A percentile compares a stretch with the other conserved stretches of the same genome.
phyloP scores from a whole-genome alignment of 73 alveolate species.

The Paramecium primaurelia region DNA sequence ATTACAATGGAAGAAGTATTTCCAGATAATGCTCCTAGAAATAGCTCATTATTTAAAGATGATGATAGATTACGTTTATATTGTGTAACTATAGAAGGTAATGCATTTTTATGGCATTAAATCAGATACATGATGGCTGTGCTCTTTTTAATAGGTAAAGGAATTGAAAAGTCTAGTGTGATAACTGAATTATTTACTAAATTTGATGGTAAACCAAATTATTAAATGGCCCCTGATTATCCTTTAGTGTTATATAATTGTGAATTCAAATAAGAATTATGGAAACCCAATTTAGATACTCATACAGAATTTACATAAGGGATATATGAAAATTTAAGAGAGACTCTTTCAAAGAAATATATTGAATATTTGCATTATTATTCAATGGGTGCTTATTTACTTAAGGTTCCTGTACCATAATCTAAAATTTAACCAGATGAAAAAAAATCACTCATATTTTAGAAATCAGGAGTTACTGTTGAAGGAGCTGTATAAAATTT shows the following conservation, averaged over 20 bases:
- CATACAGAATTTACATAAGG: background rate
- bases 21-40: conserved; percentile 28
- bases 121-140: conserved; percentile 95
- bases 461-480: conserved; percentile 33
- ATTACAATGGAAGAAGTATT: conserved; percentile 46
- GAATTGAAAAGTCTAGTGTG: conserved; percentile 18
- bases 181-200: conserved; percentile 22
- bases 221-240: conserved; percentile 60
- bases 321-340: conserved; percentile 17
- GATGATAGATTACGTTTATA: conserved; percentile 51
- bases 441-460: background rate
- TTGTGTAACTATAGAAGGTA: conserved; percentile 81
- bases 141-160: conserved; percentile 89
- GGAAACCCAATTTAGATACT: background rate
- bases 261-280: background rate
- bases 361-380: conserved; percentile 25
- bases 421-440: background rate
- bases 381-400: background rate
- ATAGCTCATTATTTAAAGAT: background rate
- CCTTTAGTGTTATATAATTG: conserved; percentile 57
- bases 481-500: background rate
- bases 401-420: background rate
- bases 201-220: conserved; percentile 53
- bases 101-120: conserved; percentile 96
- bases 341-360: background rate